These are phyloP conservation scores for Tieghemostelium lacteum DNA, from an alignment of 78 protist species.

Conservation along the genomic window DNA sequence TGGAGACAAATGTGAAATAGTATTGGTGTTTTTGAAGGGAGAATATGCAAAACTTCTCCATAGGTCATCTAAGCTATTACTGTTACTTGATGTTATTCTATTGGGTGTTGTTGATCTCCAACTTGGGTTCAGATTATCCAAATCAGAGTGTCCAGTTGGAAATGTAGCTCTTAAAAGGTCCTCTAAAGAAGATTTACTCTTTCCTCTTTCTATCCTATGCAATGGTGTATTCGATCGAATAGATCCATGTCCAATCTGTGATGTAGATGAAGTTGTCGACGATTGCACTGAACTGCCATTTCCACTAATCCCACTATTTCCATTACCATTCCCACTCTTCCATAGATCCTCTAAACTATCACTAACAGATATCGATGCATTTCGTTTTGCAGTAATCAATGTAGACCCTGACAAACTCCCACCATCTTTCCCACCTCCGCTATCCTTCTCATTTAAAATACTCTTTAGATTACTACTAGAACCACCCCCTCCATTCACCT, in stretches of 20 bases:
- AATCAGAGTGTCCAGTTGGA: background rate
- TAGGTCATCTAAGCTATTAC: slow-evolving; percentile 49
- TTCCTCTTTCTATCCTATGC: slow-evolving; percentile 57
- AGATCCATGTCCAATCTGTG: background rate
- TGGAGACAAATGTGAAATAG: background rate
- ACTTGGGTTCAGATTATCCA: background rate
- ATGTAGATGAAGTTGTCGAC: background rate
- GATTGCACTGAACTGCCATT: background rate
- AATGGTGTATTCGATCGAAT: background rate
- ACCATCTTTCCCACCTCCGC: background rate
- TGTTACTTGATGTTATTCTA: slow-evolving; percentile 22
- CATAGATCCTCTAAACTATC: slow-evolving; percentile 55
- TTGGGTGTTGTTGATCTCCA: slow-evolving; percentile 48
- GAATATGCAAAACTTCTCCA: slow-evolving; percentile 64
- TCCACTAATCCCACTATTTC: background rate
- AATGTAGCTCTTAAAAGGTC: slow-evolving; percentile 18
- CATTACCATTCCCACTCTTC: background rate
- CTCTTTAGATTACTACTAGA: slow-evolving; percentile 51
- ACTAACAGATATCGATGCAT: slow-evolving; percentile 8
- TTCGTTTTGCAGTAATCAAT: background rate
- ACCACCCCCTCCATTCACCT: slow-evolving; percentile 3
- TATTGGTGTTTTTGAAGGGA: slow-evolving; percentile 16
- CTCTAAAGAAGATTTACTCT: slow-evolving; percentile 28
- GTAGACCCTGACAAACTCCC: no score
- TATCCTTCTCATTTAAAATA: slow-evolving; percentile 36